Evolutionary conservation across 495 filamentous ascomycete genomes (phyloP).

Genomic region (Trichoderma virens): DNA sequence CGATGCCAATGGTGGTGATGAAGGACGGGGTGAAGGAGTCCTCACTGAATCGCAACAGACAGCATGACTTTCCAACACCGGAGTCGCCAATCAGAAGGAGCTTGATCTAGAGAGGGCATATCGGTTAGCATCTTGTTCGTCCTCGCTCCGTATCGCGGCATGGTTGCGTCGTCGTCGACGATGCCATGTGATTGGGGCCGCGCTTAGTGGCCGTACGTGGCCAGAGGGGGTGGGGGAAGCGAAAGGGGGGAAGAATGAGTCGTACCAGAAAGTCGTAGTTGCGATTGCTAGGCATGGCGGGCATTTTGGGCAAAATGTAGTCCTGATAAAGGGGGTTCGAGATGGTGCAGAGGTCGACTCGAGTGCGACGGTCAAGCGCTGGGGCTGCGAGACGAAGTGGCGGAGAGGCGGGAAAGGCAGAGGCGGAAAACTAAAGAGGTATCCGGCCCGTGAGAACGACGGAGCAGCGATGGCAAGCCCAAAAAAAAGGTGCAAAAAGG

Average conservation of each 20-base stretch:
- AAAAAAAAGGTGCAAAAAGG: background rate
- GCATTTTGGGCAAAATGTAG: constrained; percentile 11
- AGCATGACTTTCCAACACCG: constrained; percentile 97
- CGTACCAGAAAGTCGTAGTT: constrained; percentile 98
- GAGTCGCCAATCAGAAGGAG: constrained; percentile 96
- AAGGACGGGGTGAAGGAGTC: constrained; percentile 98
- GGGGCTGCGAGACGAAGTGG: background rate
- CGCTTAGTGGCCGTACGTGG: background rate
- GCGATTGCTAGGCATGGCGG: constrained; percentile 84
- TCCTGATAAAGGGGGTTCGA: background rate
- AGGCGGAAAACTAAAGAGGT: background rate
- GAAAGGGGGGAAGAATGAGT: constrained; percentile 11
- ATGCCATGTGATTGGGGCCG: background rate
- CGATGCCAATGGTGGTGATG: constrained; percentile 99
- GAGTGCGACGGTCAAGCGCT: background rate
- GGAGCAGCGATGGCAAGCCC: background rate
- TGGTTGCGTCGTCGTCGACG: background rate
- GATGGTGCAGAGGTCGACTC: background rate
- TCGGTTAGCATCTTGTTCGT: constrained; percentile 9
- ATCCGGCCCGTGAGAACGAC: background rate
- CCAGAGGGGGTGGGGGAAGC: background rate
- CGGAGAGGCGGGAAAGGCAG: background rate
- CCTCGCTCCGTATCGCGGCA: background rate
- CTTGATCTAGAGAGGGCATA: constrained; percentile 67
- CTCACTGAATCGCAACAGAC: constrained; percentile 94